Evolutionary conservation across 306 rosid genomes (phyloP).

Genomic region (Macrotyloma uniflorum): DNA sequence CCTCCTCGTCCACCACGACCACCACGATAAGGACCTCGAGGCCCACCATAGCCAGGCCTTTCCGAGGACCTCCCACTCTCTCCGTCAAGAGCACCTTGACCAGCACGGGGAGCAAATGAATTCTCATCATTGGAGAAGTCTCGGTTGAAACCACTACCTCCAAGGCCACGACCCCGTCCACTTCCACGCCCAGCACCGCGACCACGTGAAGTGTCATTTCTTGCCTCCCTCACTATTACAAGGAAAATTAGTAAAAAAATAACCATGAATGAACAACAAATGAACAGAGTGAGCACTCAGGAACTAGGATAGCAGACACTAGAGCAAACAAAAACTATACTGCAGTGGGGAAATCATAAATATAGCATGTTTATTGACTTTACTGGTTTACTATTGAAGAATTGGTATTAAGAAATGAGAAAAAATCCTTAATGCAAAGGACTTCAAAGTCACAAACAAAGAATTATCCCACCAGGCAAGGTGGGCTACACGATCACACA

Average conservation of each 20-base stretch:
- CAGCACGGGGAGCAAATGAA: constrained; percentile 38
- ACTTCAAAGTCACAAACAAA: too few relatives aligned
- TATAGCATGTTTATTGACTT: too few relatives aligned
- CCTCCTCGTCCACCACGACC: constrained; percentile 73
- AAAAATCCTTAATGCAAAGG: neutral
- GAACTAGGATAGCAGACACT: too few relatives aligned
- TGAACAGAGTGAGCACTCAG: too few relatives aligned
- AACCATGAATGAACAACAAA: neutral
- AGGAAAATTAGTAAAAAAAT: neutral
- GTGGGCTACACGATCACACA: too few relatives aligned
- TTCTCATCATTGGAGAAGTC: constrained; percentile 48
- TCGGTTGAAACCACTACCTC: constrained; percentile 38
- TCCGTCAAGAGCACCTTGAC: constrained; percentile 57
- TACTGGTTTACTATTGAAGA: neutral
- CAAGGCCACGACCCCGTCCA: constrained; percentile 46
- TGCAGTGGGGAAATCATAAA: too few relatives aligned
- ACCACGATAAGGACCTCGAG: constrained; percentile 66
- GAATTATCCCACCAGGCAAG: too few relatives aligned
- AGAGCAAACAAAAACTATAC: too few relatives aligned
- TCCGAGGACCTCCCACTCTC: constrained; percentile 51
- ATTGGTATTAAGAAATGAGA: neutral
- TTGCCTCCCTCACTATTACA: constrained; percentile 69
- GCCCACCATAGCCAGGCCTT: constrained; percentile 58
- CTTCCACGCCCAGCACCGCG: constrained; percentile 61
- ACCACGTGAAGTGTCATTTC: constrained; percentile 57